Base-by-base conservation (phyloP, 2,329 filamentous ascomycete genomes). In the Cadophora malorum region DNA sequence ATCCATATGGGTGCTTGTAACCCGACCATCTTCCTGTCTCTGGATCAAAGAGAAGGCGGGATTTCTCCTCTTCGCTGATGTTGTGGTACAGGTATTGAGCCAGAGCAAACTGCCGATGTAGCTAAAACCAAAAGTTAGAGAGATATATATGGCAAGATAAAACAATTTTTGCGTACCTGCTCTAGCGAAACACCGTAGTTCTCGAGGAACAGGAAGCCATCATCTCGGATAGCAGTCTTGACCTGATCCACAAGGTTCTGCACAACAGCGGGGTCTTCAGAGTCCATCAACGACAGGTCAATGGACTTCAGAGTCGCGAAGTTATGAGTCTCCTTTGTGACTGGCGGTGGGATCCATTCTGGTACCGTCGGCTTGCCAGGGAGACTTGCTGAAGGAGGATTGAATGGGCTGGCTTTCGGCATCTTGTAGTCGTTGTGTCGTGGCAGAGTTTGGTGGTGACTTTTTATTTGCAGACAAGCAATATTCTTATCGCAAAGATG, bases 81-180 rank as follows among this genome's bases (percentile, higher is more conserved):
- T 84, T 83, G 52, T 79, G 71, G 74, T 84, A 83, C 45, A 84
- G 72, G 64, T 84, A 85, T 64, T 85, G 83, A 9, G 83, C 83
- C n/a, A 85, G 74, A 19, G 79, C 77, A 65, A 85, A 85, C 70
- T 85, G 83, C 28, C 83, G 82, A 70, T 85, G 83, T 14, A 85
- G 79, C 78, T 83, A 76, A 6, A 50, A 60, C 25, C 4, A 23
- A 8, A 45, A 61, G 47, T 55, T 8, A 49, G 45, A 8, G 8
- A 21, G 3, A 19, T 49, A 7, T 5, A 28, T 28, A 9, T 9
- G 19, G 21, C 6, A 8, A 10, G 1, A 4, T 21, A 21, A 49
- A 49, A 19, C n/a, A 8, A 33, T 25, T 10, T 16, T 38, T 4
- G 28, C 71, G 52, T 65, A 78, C 76, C 71, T 79, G 77, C 67